Evolutionary conservation across 2,329 filamentous ascomycete genomes (phyloP).

Genomic region (Fusarium newnesense): DNA sequence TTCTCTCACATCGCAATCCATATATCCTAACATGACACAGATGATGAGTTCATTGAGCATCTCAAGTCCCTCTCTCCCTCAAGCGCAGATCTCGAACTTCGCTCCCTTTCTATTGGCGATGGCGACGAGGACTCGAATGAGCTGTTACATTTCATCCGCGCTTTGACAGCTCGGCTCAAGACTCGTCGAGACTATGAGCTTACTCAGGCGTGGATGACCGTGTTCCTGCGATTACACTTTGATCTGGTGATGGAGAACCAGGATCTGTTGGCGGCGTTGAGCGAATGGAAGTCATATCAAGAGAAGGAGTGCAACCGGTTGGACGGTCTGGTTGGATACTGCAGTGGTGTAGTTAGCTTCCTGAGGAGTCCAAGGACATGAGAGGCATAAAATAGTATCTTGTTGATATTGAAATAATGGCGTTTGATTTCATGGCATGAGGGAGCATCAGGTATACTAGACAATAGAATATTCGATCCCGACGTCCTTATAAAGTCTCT

Average conservation of each 20-base stretch:
- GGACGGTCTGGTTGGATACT: slow-evolving; percentile 84
- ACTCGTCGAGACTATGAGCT: slow-evolving; percentile 88
- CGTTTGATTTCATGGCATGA: slow-evolving; percentile 21
- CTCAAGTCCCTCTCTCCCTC: slow-evolving; percentile 85
- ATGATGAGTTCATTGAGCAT: slow-evolving; percentile 76
- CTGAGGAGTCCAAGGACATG: slow-evolving; percentile 71
- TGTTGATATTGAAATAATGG: slow-evolving; percentile 10
- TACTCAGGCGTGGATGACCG: slow-evolving; percentile 96
- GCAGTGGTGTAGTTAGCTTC: slow-evolving; percentile 85
- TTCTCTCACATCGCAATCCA: neutral
- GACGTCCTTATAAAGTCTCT: neutral
- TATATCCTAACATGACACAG: slow-evolving; percentile 51
- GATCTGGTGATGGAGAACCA: slow-evolving; percentile 63
- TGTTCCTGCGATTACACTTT: slow-evolving; percentile 85
- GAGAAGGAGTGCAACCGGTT: slow-evolving; percentile 77
- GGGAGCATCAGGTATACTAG: slow-evolving; percentile 15
- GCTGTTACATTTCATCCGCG: slow-evolving; percentile 81
- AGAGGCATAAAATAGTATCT: slow-evolving; percentile 13
- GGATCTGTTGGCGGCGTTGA: slow-evolving; percentile 67
- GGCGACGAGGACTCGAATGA: slow-evolving; percentile 70
- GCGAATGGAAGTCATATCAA: slow-evolving; percentile 78
- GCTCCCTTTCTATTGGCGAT: slow-evolving; percentile 71
- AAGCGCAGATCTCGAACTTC: slow-evolving; percentile 89
- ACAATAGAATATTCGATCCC: slow-evolving; percentile 17
- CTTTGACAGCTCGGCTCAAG: slow-evolving; percentile 76